Conservation (phyloP, 139 green algal genomes). For the Coelastrella sp. region DNA sequence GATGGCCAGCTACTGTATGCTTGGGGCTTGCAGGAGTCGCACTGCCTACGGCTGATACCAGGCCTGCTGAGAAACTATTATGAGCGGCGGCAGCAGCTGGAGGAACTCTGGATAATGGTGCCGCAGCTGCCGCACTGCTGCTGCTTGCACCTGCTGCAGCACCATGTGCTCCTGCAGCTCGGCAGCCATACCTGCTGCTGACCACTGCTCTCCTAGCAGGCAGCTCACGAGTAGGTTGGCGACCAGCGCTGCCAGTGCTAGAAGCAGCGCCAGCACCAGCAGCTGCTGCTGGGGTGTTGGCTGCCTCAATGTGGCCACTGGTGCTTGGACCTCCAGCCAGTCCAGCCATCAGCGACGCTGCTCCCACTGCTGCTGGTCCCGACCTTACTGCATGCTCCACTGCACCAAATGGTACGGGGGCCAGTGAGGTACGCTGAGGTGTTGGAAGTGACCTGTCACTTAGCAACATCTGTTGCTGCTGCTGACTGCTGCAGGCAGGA, state of each 20-base stretch:
- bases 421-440: constrained; percentile 13
- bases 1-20: constrained; percentile 1
- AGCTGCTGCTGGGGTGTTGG: constrained; percentile 7
- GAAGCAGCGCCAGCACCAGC: neutral
- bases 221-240: constrained; percentile 13
- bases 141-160: neutral
- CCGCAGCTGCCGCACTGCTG: neutral
- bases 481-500: neutral
- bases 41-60: neutral
- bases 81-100: neutral
- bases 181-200: constrained; percentile 20
- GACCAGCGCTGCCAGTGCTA: neutral
- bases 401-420: neutral
- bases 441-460: constrained; percentile 3
- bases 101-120: neutral
- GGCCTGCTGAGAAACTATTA: neutral
- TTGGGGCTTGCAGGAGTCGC: neutral
- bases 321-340: neutral
- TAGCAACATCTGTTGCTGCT: constrained; percentile 5
- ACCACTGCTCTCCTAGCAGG: constrained; percentile 20
- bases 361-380: neutral
- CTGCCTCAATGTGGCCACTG: neutral
- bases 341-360: constrained; percentile 10
- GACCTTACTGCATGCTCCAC: neutral
- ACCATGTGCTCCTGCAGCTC: neutral